Base-by-base conservation (phyloP, 345 rosid genomes). In the Triadica sebifera region DNA sequence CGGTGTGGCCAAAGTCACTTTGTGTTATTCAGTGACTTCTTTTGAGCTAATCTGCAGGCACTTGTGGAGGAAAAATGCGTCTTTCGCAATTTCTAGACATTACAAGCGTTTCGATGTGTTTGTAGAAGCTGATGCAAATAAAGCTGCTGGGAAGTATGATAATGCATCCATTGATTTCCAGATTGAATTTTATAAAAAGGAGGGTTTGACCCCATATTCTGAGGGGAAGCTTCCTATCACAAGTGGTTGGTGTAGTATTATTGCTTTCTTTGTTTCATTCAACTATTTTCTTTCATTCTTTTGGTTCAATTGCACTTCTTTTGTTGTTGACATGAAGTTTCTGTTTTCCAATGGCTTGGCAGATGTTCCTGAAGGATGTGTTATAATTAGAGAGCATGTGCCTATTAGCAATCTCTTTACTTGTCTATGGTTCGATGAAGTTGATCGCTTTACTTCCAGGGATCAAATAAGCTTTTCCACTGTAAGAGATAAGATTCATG, bases 321-420 rank as follows among this genome's bases (percentile, higher is more conserved):
- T 10, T 1, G 13, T 29, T 2, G 2, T 29, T 43, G n/a, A 68
- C 60, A 24, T 63, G 53, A 57, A 69, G 2, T 64, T 78, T 50
- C 43, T 4, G 8, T 73, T 53, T 39, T 13, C 74, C 58, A 58
- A 45, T 81, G 78, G 67, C 25, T 72, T 72, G 87, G 84, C 89
- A 96, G 99, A 96, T 86, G 97, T 96, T 71, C 99, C 99, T 17
- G 99, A 96, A 85, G 99, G 99, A 46, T 96, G 99, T 65, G 99
- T 96, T 49, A 84, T 96, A 60, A 78, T 96, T 80, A 91, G 97
- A 83, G 99, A 96, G 85, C 99, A 96, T 77, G 85, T 90, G 73
- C 97, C 99, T 10, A 85, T 96, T 24, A 88, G 93, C 86, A 93
- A 96, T 85, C 93, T 93, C 70, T 89, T 96, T 56, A 82, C 92